A percentile compares a stretch with the other conserved stretches of the same genome.
Conservation (phyloP, 2,329 filamentous ascomycete species). For the Rhynchosporium graminicola region DNA sequence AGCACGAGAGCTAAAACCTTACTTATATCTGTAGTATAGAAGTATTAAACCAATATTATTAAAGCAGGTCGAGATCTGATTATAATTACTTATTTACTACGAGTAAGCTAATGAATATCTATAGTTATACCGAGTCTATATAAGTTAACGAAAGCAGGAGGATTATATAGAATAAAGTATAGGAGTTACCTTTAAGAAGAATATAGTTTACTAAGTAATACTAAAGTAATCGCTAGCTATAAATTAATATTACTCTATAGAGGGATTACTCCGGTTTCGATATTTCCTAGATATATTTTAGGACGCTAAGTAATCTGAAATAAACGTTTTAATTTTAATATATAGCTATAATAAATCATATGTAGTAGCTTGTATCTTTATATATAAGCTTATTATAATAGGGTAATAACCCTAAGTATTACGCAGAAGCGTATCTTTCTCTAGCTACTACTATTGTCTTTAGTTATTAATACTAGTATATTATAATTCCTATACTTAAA, state of each 20-base stretch:
- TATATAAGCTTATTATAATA: neutral
- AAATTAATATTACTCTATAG: neutral
- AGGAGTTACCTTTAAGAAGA: slow-evolving; percentile 1
- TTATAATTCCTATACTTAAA: neutral
- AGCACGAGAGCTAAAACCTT: slow-evolving; percentile 10
- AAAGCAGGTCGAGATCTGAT: neutral
- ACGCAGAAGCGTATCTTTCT: neutral
- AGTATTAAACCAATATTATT: slow-evolving; percentile 1
- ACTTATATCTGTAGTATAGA: slow-evolving; percentile 4
- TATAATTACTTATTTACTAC: neutral
- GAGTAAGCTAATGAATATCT: neutral
- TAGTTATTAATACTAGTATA: neutral
- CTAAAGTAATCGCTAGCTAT: neutral
- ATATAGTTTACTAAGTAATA: neutral
- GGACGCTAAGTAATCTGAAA: neutral
- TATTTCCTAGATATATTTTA: neutral
- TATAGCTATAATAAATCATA: neutral
- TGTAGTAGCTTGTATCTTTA: neutral
- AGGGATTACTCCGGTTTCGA: neutral
- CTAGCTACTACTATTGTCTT: neutral
- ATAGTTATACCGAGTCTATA: neutral
- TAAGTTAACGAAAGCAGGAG: neutral
- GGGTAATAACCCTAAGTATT: neutral
- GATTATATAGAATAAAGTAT: neutral
- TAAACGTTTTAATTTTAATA: neutral